phyloP scores from a whole-genome alignment of 345 rosid species.

The Ceriops zippeliana region DNA sequence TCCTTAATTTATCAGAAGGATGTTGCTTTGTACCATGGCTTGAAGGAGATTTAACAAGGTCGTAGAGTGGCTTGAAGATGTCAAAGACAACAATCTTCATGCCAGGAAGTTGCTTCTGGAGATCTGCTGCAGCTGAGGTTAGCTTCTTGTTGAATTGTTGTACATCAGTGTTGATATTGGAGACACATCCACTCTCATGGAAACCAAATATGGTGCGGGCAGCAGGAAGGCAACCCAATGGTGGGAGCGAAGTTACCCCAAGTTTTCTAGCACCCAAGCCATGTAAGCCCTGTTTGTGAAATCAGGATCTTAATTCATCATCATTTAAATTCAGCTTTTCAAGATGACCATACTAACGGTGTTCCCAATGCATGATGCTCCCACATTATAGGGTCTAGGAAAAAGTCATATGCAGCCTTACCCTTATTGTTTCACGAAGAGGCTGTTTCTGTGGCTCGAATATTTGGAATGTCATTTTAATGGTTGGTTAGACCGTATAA shows the following conservation, averaged over 20 bases:
- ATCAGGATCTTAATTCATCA: neutral
- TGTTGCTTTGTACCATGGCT: constrained; percentile 36
- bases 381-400: too few relatives aligned
- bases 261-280: constrained; percentile 74
- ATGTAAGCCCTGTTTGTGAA: constrained; percentile 44
- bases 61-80: constrained; percentile 68
- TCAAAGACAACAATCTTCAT: constrained; percentile 74
- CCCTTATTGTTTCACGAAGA: too few relatives aligned
- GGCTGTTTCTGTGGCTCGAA: too few relatives aligned
- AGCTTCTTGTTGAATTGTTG: constrained; percentile 75
- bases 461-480: neutral
- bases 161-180: constrained; percentile 62
- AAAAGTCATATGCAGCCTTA: too few relatives aligned
- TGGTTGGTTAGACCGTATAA: too few relatives aligned
- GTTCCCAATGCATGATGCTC: too few relatives aligned
- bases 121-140: constrained; percentile 48
- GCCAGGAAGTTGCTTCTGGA: constrained; percentile 67
- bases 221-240: constrained; percentile 81
- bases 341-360: too few relatives aligned
- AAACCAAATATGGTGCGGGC: constrained; percentile 70
- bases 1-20: neutral
- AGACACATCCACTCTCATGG: constrained; percentile 61
- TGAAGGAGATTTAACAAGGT: constrained; percentile 58
- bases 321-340: too few relatives aligned
- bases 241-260: constrained; percentile 90